Evolutionary conservation across 305 asterid species (phyloP).

Genomic region (Plantago lanceolata): DNA sequence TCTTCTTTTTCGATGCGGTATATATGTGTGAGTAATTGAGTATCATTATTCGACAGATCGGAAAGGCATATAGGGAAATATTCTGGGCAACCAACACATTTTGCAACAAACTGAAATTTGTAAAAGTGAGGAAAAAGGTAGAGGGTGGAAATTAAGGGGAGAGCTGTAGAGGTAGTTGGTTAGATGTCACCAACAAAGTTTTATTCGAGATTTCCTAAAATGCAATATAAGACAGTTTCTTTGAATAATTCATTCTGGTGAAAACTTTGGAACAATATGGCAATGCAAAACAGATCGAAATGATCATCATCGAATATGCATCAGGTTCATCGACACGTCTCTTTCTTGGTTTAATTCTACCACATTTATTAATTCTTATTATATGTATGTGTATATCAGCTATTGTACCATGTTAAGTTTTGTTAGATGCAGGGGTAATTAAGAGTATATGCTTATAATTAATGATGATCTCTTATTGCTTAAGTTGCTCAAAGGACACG

Average conservation of each 20-base stretch:
- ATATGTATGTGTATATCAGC: neutral
- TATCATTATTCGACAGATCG: neutral
- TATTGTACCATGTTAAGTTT: neutral
- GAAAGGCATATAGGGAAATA: slow-evolving; percentile 17
- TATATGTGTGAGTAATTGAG: too few species aligned
- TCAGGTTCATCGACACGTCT: slow-evolving; percentile 15
- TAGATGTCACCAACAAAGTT: slow-evolving; percentile 46
- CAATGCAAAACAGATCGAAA: neutral
- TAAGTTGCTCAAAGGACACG: too few species aligned
- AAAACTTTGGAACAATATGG: too few species aligned
- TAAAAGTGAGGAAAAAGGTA: slow-evolving; percentile 35
- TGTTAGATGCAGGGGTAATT: too few species aligned
- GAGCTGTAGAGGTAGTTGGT: slow-evolving; percentile 33
- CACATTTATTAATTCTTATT: neutral
- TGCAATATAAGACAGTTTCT: slow-evolving; percentile 18
- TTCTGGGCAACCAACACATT: slow-evolving; percentile 13
- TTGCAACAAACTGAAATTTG: slow-evolving; percentile 28
- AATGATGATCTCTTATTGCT: too few species aligned
- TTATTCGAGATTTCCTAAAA: slow-evolving; percentile 24
- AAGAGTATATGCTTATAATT: too few species aligned
- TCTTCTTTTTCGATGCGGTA: too few species aligned
- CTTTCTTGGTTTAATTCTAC: slow-evolving; percentile 21
- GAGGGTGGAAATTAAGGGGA: slow-evolving; percentile 20
- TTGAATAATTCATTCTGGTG: neutral
- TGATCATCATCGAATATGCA: slow-evolving; percentile 1